Evolutionary conservation across 164 flowering plant genomes (phyloP), one percentile per base, ranked within the genome.

Genomic region (grape (Vitis vinifera)): DNA sequence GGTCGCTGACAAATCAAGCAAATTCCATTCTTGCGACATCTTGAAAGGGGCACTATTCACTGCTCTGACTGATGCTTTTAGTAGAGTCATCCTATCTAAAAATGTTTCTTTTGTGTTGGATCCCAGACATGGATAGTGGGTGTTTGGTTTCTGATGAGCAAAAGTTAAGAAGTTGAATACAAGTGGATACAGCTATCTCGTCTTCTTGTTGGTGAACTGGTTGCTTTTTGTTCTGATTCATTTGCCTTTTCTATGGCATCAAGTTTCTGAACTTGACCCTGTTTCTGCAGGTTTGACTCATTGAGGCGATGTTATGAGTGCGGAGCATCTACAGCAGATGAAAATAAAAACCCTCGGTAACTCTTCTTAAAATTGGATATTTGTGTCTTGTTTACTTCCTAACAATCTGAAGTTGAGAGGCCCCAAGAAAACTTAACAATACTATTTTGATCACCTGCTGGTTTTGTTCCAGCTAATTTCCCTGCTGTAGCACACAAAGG

Each of bases 161-260:
- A 78, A 76, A 71, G 77, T 76, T 71, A 78, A 76, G 70, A 55
- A 65, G 72, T 74, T 76, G 82, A 58, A 71, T 58, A 71, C 77
- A 76, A 78, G 59, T 78, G 76, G 79, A 68, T 78, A 62, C 77
- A 78, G 77, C 70, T 67, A 69, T 72, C 61, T 23, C 67, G 71
- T 74, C 73, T 51, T 76, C 30, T 70, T 73, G 17, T 59, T 67
- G 23, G 23, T 72, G 59, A 67, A 65, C 64, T 77, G 30, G 72
- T 78, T 73, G 60, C 81, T 78, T 80, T 76, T 82, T 82, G 84
- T 80, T 77, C 76, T 75, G 76, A 76, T 79, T 73, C 82, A 73
- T 72, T 78, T 82, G 85, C 83, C 77, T 59, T 77, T 80, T 82
- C 78, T 60, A 57, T 77, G 50, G 70, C 72, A 73, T 71, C 75